Base-by-base conservation (phyloP, 2,329 filamentous ascomycete species). In the Aspergillus texensis region DNA sequence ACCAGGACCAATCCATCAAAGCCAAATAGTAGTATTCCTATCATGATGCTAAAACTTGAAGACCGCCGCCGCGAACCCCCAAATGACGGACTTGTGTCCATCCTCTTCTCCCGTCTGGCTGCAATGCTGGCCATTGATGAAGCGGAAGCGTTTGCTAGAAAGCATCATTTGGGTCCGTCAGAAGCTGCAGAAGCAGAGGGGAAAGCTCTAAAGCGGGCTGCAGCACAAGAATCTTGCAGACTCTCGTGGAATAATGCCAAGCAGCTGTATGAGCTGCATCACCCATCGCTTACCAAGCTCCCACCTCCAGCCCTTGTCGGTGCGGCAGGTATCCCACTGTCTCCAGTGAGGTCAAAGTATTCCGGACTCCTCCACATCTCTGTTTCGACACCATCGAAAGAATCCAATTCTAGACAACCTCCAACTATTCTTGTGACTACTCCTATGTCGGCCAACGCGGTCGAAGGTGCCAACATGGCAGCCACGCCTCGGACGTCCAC, bases 121-220 rank as follows among this genome's bases (percentile, higher is more conserved):
- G 81, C 80, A 53, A 80, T 84, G 70, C 72, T 83, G 24, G 82
- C 82, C 9, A 79, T 83, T 34, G 81, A 83, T 46, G 78, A 83
- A 58, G 78, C 80, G 14, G 72, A 72, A 14, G 76, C 78, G 16
- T 66, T 82, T 34, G 75, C 78, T 26, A 75, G 76, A 46, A 67
- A 78, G 55, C 77, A 82, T 60, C 67, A 73, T 12, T 73, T 84
- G 9, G 69, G 77, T 3, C 76, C 78, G 16, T 71, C 76, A 5
- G 76, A 82, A 26, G 76, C 79, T 19, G 72, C 77, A 36, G 77
- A 81, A 26, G 73, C 81, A 4, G 79, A 83, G 67, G 74, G 69
- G 8, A 76, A 81, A 41, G 81, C 82, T 4, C 75, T 84, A 19
- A 75, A 73, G 26, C 73, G 78, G 19, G 81, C 80, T 10, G 79